Evolutionary conservation across 768 basidiomycete species (phyloP).

Genomic region (Serendipita vermifera): DNA sequence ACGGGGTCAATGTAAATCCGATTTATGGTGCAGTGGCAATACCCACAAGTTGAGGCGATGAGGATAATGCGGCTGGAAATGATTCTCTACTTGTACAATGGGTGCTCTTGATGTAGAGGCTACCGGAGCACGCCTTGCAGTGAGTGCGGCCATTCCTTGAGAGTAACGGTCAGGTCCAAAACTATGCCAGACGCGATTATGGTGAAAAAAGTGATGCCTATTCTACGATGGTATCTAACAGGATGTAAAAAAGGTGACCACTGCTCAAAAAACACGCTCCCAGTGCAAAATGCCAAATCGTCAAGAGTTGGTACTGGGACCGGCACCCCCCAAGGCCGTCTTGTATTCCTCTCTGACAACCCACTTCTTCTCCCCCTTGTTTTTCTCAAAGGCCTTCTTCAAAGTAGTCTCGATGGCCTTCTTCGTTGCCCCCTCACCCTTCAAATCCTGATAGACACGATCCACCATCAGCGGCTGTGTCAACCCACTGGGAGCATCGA

Average conservation of each 20-base stretch:
- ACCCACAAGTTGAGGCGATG: constrained; percentile 67
- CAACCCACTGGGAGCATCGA: constrained; percentile 39
- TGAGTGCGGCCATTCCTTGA: neutral
- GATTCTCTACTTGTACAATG: constrained; percentile 14
- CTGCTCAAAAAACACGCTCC: no score
- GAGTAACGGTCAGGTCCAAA: no score
- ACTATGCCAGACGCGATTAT: no score
- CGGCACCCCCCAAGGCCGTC: neutral
- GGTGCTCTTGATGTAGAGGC: neutral
- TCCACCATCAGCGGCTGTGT: constrained; percentile 42
- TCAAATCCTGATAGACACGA: constrained; percentile 55
- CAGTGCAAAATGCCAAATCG: no score
- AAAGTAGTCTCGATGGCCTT: constrained; percentile 73
- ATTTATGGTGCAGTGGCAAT: constrained; percentile 17
- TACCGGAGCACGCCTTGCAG: neutral
- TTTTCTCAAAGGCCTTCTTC: constrained; percentile 58
- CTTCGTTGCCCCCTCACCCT: constrained; percentile 63
- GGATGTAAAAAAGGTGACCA: no score
- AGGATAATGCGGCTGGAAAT: constrained; percentile 37
- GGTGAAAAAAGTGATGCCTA: no score
- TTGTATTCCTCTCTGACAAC: constrained; percentile 34
- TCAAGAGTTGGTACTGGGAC: constrained; percentile 9
- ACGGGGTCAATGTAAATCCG: constrained; percentile 6
- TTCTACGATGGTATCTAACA: no score
- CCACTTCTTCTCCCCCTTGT: constrained; percentile 60